A percentile compares a stretch with the other conserved stretches of the same genome.
phyloP scores from a whole-genome alignment of 331 rosid species.

The Pyracantha coccinea region DNA sequence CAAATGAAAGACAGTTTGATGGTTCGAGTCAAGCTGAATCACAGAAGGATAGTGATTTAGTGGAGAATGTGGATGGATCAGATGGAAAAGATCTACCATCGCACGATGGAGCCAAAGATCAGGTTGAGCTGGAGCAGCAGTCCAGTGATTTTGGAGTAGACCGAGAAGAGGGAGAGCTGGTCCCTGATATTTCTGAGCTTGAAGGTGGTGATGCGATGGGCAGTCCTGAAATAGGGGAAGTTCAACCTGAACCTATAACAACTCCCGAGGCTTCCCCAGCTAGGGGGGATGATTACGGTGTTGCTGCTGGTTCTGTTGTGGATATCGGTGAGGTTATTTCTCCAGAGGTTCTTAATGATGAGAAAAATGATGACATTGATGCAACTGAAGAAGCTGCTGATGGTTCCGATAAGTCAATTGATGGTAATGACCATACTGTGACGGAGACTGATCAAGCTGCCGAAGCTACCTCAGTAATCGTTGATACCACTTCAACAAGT shows the following conservation, averaged over 20 bases:
- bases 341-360: conserved; percentile 54
- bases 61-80: conserved; percentile 48
- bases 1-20: conserved; percentile 38
- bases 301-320: conserved; percentile 11
- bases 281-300: conserved; percentile 52
- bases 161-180: conserved; percentile 85
- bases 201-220: conserved; percentile 51
- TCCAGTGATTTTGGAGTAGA: conserved; percentile 40
- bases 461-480: conserved; percentile 29
- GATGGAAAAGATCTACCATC: conserved; percentile 33
- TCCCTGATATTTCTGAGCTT: conserved; percentile 49
- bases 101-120: conserved; percentile 60
- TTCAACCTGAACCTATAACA: conserved; percentile 42
- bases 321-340: conserved; percentile 64
- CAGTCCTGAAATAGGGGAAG: conserved; percentile 48
- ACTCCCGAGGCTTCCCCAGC: conserved; percentile 62
- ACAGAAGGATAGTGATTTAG: conserved; percentile 33
- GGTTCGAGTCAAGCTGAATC: conserved; percentile 41
- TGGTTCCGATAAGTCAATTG: conserved; percentile 54
- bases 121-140: conserved; percentile 48
- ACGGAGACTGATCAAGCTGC: conserved; percentile 49
- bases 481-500: conserved; percentile 28
- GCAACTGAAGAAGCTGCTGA: conserved; percentile 62
- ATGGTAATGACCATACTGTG: conserved; percentile 38
- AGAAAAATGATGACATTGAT: conserved; percentile 61